These are phyloP conservation scores for Flaveria linearis DNA, from an alignment of 129 eudicot species.

Conservation along the genomic window DNA sequence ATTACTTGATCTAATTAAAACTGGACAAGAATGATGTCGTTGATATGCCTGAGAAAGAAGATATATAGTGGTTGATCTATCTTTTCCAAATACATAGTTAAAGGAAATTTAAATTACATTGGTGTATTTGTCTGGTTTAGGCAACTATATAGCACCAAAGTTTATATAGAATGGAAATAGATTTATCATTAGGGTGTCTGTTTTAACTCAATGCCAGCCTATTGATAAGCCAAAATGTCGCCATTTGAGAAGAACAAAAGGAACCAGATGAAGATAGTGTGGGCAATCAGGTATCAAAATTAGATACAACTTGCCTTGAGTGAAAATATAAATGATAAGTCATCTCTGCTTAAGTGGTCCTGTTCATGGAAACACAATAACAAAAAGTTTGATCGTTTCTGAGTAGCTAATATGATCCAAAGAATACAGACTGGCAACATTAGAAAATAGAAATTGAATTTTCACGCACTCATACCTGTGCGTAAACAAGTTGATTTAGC, in stretches of 20 bases:
- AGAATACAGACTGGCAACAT: not conserved
- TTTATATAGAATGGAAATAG: conserved; percentile 10
- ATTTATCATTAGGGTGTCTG: not conserved
- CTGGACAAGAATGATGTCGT: not conserved
- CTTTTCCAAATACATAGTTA: not conserved
- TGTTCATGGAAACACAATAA: conserved; percentile 38
- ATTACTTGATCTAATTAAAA: conserved; percentile 2
- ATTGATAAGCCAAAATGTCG: not conserved
- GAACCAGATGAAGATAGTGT: conserved; percentile 4
- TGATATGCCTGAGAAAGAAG: not conserved
- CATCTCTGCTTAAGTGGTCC: conserved; percentile 92
- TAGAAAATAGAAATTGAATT: not conserved
- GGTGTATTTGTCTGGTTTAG: not conserved
- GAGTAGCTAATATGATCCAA: conserved; percentile 1
- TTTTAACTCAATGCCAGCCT: not conserved
- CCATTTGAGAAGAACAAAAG: not conserved
- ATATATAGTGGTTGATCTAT: not conserved
- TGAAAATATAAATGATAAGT: conserved; percentile 80
- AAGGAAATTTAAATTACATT: not conserved
- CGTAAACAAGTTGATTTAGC: conserved; percentile 76
- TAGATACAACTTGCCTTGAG: conserved; percentile 61
- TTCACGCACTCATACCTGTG: conserved; percentile 57
- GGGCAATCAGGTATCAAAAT: not conserved
- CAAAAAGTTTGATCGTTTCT: not conserved
- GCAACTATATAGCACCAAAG: not conserved